Evolutionary conservation across 495 filamentous ascomycete species (phyloP).

Genomic region (Annulohypoxylon maeteangense): DNA sequence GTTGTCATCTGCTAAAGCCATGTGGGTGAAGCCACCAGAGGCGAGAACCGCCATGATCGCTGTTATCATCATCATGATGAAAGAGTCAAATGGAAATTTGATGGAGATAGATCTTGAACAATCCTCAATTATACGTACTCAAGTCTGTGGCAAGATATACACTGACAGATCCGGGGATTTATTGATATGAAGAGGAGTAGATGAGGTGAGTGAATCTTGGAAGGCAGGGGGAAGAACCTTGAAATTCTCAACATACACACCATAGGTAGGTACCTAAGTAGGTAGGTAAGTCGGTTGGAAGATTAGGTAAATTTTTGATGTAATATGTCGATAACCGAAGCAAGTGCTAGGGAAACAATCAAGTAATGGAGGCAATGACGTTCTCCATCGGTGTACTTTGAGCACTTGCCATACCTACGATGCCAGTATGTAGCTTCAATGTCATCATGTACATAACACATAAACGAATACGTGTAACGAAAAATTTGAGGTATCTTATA

Average conservation of each 20-base stretch:
- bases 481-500: no score
- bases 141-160: not conserved
- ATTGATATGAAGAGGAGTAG: not conserved
- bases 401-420: constrained; percentile 2
- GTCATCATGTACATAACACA: no score
- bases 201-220: not conserved
- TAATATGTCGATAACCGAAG: not conserved
- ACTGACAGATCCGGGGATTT: not conserved
- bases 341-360: not conserved
- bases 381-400: not conserved
- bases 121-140: not conserved
- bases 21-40: constrained; percentile 1
- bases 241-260: not conserved
- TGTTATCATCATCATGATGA: constrained; percentile 40
- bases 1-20: not conserved
- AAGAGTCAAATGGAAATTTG: not conserved
- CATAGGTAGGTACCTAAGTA: not conserved
- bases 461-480: not conserved
- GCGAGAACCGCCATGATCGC: constrained; percentile 10
- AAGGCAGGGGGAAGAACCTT: not conserved
- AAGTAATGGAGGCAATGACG: not conserved
- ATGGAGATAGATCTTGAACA: not conserved
- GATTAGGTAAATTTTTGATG: not conserved
- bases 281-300: not conserved
- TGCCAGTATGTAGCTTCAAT: not conserved